These are phyloP conservation scores for Ceratonia siliqua DNA, from an alignment of 306 rosid genomes.

Conservation along the genomic window DNA sequence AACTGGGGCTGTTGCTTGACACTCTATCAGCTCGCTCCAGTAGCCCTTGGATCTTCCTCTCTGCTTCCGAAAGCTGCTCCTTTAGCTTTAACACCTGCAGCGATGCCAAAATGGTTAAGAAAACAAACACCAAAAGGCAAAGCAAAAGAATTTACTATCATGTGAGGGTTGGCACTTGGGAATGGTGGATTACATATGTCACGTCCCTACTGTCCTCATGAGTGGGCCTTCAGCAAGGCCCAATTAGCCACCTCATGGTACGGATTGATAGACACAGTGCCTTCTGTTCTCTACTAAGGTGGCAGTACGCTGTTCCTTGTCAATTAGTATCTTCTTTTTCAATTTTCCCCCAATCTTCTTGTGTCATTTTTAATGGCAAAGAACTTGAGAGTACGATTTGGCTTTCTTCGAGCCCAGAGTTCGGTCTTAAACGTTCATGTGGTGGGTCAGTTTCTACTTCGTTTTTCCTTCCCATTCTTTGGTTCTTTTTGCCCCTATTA, in stretches of 20 bases:
- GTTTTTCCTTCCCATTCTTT: background rate
- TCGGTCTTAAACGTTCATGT: slow-evolving; percentile 40
- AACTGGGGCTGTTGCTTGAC: slow-evolving; percentile 51
- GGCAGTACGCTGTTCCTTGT: slow-evolving; percentile 33
- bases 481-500: background rate
- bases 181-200: slow-evolving; percentile 14
- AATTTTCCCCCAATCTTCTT: background rate
- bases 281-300: slow-evolving; percentile 41
- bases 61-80: slow-evolving; percentile 49
- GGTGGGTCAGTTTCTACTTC: slow-evolving; percentile 19
- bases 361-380: slow-evolving; percentile 13
- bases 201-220: slow-evolving; percentile 17
- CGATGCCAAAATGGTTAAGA: background rate
- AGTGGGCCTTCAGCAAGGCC: slow-evolving; percentile 38
- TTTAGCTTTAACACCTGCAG: slow-evolving; percentile 52
- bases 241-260: slow-evolving; percentile 37
- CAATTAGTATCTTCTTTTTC: background rate
- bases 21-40: slow-evolving; percentile 33
- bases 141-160: too few relatives aligned
- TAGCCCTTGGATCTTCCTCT: slow-evolving; percentile 55
- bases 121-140: background rate
- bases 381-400: slow-evolving; percentile 13
- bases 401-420: slow-evolving; percentile 58
- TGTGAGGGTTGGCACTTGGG: too few relatives aligned
- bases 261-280: slow-evolving; percentile 25